Evolutionary conservation across 2,329 filamentous ascomycete species (phyloP).

Genomic region (Phialophora macrospora): DNA sequence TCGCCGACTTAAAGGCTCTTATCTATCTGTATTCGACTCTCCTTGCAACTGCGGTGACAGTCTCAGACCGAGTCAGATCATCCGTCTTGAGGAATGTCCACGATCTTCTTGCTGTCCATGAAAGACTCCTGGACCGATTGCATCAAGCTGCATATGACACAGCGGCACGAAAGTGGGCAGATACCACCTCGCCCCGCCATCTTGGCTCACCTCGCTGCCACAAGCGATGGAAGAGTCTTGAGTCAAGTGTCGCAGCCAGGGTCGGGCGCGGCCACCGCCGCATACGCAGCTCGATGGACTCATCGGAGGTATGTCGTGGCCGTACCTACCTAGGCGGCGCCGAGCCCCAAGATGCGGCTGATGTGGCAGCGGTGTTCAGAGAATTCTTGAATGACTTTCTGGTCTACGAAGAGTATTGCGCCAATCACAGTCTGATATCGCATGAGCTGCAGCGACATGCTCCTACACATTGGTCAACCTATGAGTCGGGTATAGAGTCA

Average conservation of each 20-base stretch:
- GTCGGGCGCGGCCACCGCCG: slow-evolving; percentile 20
- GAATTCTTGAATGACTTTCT: slow-evolving; percentile 78
- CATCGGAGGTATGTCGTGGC: slow-evolving; percentile 23
- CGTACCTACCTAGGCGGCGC: slow-evolving; percentile 42
- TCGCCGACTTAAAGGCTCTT: slow-evolving; percentile 83
- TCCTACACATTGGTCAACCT: slow-evolving; percentile 74
- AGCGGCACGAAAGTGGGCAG: slow-evolving; percentile 38
- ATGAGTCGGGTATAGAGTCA: slow-evolving; percentile 84
- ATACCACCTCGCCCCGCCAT: slow-evolving; percentile 33
- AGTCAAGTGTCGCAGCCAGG: slow-evolving; percentile 48
- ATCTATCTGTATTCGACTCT: slow-evolving; percentile 80
- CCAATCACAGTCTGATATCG: slow-evolving; percentile 84
- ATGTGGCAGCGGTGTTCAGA: slow-evolving; percentile 60
- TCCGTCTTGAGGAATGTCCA: slow-evolving; percentile 80
- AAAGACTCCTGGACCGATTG: slow-evolving; percentile 76
- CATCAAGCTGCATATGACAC: slow-evolving; percentile 55
- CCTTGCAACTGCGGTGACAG: slow-evolving; percentile 69
- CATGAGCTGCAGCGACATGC: slow-evolving; percentile 73
- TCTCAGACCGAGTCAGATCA: slow-evolving; percentile 67
- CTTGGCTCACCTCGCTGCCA: slow-evolving; percentile 33
- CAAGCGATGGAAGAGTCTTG: slow-evolving; percentile 43
- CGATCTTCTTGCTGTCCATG: slow-evolving; percentile 81
- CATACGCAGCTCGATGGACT: slow-evolving; percentile 35
- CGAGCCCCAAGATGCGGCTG: slow-evolving; percentile 59
- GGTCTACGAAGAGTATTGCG: slow-evolving; percentile 88